These are phyloP conservation scores for Acacia pycnantha DNA, from an alignment of 331 rosid species.

Conservation along the genomic window DNA sequence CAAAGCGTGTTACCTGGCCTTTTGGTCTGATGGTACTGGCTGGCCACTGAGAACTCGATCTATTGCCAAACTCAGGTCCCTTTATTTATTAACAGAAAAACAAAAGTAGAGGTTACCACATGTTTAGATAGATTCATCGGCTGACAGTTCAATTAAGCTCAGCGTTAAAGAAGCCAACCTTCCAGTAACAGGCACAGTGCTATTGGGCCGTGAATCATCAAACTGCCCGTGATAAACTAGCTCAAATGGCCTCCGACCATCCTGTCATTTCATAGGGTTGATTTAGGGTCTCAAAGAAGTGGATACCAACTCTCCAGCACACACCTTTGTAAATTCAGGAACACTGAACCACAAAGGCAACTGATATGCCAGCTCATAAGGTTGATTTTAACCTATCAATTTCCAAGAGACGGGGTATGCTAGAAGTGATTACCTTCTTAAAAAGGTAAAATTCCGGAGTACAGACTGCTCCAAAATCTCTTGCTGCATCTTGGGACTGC, in stretches of 20 bases:
- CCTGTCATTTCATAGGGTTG: constrained; percentile 48
- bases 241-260: constrained; percentile 96
- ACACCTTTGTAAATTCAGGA: background rate
- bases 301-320: background rate
- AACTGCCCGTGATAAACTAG: constrained; percentile 93
- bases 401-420: background rate
- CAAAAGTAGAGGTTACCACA: constrained; percentile 27
- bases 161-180: constrained; percentile 52
- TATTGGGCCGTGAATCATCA: constrained; percentile 94
- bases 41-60: constrained; percentile 88
- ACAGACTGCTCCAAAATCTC: constrained; percentile 86
- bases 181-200: constrained; percentile 68
- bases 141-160: constrained; percentile 9
- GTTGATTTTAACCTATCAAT: constrained; percentile 20
- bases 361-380: background rate
- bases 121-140: constrained; percentile 20
- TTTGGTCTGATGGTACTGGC: constrained; percentile 56
- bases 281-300: background rate
- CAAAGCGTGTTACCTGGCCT: constrained; percentile 52
- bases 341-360: background rate
- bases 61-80: constrained; percentile 83
- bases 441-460: constrained; percentile 87
- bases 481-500: constrained; percentile 87
- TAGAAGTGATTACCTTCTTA: constrained; percentile 62
- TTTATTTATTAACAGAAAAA: constrained; percentile 20